phyloP scores from a whole-genome alignment of 208 protist genomes.

The Leishmania guyanensis region DNA sequence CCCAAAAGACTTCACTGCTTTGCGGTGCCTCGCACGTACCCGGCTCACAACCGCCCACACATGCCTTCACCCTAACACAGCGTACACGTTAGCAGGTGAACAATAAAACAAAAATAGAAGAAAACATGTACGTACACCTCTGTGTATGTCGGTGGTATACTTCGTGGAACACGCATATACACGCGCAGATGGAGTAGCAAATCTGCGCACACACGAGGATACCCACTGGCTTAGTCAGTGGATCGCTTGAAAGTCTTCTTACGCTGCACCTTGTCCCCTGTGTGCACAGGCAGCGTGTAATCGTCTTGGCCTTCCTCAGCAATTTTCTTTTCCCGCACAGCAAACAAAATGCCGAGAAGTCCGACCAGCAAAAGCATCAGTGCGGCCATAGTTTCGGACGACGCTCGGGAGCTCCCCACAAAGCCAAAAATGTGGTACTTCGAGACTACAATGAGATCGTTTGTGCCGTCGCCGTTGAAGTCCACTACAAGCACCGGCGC shows the following conservation, averaged over 20 bases:
- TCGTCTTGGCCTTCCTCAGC: constrained; percentile 34
- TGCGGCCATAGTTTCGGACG: constrained; percentile 66
- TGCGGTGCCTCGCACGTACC: background rate
- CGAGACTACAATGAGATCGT: constrained; percentile 87
- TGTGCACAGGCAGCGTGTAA: constrained; percentile 36
- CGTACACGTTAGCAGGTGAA: background rate
- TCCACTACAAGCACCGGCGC: constrained; percentile 82
- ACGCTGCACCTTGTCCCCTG: constrained; percentile 24
- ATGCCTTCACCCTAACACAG: background rate
- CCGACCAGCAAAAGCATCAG: constrained; percentile 79
- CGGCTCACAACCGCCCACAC: background rate
- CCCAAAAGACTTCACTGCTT: background rate
- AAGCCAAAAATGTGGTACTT: constrained; percentile 69
- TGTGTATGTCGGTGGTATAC: background rate
- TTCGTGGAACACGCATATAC: background rate
- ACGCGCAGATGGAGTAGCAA: background rate
- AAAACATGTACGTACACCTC: background rate
- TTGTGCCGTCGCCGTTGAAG: constrained; percentile 88
- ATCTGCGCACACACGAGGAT: background rate
- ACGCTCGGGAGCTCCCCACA: constrained; percentile 56
- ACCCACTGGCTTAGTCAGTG: constrained; percentile 26
- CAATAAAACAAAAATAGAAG: constrained; percentile 1
- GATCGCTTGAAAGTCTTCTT: constrained; percentile 40
- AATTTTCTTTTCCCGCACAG: constrained; percentile 35
- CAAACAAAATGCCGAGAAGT: constrained; percentile 74